Evolutionary conservation across 1,284 basidiomycete genomes (phyloP).

Genomic region (Marasmius oreades): DNA sequence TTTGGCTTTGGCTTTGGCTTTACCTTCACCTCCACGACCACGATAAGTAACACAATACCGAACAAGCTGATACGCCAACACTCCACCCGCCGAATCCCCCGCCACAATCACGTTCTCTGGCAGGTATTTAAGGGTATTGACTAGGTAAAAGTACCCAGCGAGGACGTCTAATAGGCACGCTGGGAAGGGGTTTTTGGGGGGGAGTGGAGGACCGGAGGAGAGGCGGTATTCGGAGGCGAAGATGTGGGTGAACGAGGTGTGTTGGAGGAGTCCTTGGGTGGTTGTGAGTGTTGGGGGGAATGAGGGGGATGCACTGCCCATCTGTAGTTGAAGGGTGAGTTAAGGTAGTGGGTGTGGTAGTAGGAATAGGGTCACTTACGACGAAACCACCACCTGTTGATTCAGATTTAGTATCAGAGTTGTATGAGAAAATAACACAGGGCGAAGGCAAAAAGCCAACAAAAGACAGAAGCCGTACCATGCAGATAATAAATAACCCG

Average conservation of each 20-base stretch:
- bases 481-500: conserved; percentile 32
- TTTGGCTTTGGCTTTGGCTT: too few relatives aligned
- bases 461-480: conserved; percentile 16
- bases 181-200: conserved; percentile 39
- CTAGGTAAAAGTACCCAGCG: conserved; percentile 49
- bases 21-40: too few relatives aligned
- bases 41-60: conserved; percentile 33
- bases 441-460: too few relatives aligned
- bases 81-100: conserved; percentile 64
- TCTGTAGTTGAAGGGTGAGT: neutral
- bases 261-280: conserved; percentile 23
- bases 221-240: conserved; percentile 44
- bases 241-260: conserved; percentile 25
- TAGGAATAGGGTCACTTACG: neutral
- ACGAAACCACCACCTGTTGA: conserved; percentile 22
- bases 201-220: conserved; percentile 24
- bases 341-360: neutral
- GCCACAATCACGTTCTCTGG: conserved; percentile 49
- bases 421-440: too few relatives aligned
- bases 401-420: neutral
- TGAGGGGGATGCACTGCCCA: conserved; percentile 25
- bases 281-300: conserved; percentile 22
- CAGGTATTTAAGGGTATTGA: conserved; percentile 36
- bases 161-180: conserved; percentile 52
- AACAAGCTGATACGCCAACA: conserved; percentile 46